Conservation (phyloP, 495 filamentous ascomycete genomes). For the Xylaria acuta region DNA sequence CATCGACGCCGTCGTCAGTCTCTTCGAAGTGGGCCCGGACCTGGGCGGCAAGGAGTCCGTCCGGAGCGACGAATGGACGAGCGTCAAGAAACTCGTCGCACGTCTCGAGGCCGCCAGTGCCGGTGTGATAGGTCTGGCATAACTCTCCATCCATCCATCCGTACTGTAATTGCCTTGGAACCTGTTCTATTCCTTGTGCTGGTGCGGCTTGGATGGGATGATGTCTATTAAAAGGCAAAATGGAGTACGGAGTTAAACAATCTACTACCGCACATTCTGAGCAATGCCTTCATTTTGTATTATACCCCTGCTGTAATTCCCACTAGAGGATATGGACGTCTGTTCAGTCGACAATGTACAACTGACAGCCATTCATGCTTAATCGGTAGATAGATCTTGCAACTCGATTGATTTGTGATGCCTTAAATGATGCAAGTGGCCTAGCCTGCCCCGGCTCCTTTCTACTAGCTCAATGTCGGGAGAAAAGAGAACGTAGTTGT, state of each 20-base stretch:
- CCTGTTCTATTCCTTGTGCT: not conserved
- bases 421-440: not conserved
- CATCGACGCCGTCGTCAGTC: slow-evolving; percentile 83
- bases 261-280: slow-evolving; percentile 15
- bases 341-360: not conserved
- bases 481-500: not conserved
- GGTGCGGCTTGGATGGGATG: slow-evolving; percentile 15
- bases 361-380: not conserved
- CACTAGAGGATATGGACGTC: not conserved
- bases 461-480: too few species aligned
- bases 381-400: not conserved
- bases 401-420: not conserved
- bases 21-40: slow-evolving; percentile 92
- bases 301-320: slow-evolving; percentile 21
- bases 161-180: not conserved
- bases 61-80: slow-evolving; percentile 86
- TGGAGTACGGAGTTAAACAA: slow-evolving; percentile 23
- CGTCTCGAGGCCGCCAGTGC: slow-evolving; percentile 63
- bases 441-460: not conserved
- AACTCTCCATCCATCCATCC: slow-evolving; percentile 2
- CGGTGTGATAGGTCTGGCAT: slow-evolving; percentile 41
- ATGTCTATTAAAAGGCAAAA: not conserved
- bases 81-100: slow-evolving; percentile 82
- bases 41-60: slow-evolving; percentile 79
- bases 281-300: slow-evolving; percentile 22